Conservation (phyloP, 23 red algal genomes). For the Gracilaria domingensis region DNA sequence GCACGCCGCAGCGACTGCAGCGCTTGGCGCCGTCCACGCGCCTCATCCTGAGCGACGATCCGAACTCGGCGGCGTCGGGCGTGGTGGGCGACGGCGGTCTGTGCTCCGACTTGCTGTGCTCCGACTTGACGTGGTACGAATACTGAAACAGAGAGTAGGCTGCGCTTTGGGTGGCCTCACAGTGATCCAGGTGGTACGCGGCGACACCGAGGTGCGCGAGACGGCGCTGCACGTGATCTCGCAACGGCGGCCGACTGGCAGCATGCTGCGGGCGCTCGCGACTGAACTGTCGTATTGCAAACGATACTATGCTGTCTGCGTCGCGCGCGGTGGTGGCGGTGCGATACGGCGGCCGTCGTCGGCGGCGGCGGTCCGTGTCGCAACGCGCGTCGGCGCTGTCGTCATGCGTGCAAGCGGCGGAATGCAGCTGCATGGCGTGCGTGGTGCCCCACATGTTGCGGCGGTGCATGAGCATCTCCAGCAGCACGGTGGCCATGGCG, state of each 20-base stretch:
- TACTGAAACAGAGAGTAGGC: not conserved
- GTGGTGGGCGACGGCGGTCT: conserved; percentile 33
- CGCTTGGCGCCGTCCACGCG: conserved; percentile 61
- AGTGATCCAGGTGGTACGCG: not conserved
- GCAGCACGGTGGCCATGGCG: conserved; percentile 33
- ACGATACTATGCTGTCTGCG: not conserved
- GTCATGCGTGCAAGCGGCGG: not conserved
- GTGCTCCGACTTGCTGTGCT: no score
- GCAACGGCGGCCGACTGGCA: not conserved
- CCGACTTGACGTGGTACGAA: not conserved
- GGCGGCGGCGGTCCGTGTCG: conserved; percentile 23
- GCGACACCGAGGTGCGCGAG: not conserved
- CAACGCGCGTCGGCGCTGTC: no score
- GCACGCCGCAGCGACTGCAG: conserved; percentile 58
- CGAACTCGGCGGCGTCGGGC: conserved; percentile 46
- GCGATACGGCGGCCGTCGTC: conserved; percentile 31
- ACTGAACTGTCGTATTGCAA: not conserved
- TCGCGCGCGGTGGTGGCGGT: conserved; percentile 12
- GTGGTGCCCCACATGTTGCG: conserved; percentile 39
- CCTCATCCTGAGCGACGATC: not conserved
- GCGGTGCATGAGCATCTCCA: conserved; percentile 45
- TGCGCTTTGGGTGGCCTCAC: not conserved
- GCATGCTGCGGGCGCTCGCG: not conserved
- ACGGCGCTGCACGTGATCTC: not conserved
- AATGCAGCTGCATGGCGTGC: not conserved